phyloP scores from a whole-genome alignment of 805 yeast genomes.

The Candida golubevii region DNA sequence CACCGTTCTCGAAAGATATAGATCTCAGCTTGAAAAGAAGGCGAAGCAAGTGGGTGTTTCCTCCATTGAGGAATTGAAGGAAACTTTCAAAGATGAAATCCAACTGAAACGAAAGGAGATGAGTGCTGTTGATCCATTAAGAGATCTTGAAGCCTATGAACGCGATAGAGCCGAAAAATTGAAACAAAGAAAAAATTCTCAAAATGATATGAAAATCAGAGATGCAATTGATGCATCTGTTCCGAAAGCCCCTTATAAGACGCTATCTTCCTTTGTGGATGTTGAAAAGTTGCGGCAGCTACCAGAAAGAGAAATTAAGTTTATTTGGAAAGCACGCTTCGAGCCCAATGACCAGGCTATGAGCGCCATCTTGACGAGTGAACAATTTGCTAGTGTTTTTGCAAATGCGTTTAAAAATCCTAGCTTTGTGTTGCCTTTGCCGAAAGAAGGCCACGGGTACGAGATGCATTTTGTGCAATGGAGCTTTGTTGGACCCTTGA shows the following conservation, averaged over 20 bases:
- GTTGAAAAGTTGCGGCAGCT: conserved; percentile 58
- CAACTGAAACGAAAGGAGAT: conserved; percentile 52
- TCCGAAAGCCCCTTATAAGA: conserved; percentile 56
- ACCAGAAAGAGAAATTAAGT: conserved; percentile 61
- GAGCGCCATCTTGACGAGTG: conserved; percentile 57
- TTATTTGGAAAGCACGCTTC: conserved; percentile 88
- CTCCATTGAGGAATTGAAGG: conserved; percentile 56
- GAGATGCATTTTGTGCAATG: conserved; percentile 94
- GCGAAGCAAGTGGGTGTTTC: conserved; percentile 33
- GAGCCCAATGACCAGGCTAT: conserved; percentile 53
- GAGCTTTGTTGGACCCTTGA: conserved; percentile 79
- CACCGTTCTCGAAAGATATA: conserved; percentile 20
- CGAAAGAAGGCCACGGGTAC: conserved; percentile 52
- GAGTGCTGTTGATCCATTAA: conserved; percentile 62
- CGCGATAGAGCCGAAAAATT: conserved; percentile 31
- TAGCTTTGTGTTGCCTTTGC: conserved; percentile 84
- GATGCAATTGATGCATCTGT: conserved; percentile 33
- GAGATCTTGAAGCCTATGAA: conserved; percentile 58
- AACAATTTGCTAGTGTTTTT: conserved; percentile 60
- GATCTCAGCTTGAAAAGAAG: conserved; percentile 30
- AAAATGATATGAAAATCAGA: conserved; percentile 24
- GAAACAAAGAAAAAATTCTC: conserved; percentile 17
- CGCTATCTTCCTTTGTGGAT: conserved; percentile 67
- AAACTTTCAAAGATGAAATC: conserved; percentile 57
- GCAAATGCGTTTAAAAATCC: conserved; percentile 70